phyloP scores from a whole-genome alignment of 2,329 filamentous ascomycete species.

The Scedosporium apiospermum region DNA sequence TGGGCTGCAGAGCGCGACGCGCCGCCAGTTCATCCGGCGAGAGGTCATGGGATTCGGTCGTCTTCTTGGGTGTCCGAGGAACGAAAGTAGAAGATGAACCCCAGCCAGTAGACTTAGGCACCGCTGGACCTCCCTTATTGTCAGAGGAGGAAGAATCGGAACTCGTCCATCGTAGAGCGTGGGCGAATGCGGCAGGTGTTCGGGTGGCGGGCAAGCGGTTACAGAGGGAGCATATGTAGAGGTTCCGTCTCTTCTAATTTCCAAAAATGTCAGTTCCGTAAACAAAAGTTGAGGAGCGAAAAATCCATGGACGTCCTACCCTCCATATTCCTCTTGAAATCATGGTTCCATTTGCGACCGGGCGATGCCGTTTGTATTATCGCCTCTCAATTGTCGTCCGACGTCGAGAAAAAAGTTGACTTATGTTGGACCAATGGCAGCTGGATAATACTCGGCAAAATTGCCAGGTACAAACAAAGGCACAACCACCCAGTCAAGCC shows the following conservation, averaged over 20 bases:
- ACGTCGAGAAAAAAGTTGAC: background rate
- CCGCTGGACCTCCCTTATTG: background rate
- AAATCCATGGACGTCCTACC: slow-evolving; percentile 17
- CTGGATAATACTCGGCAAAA: background rate
- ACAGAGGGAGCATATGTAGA: slow-evolving; percentile 32
- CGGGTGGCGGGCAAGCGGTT: background rate
- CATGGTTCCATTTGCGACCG: slow-evolving; percentile 19
- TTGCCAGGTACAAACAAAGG: background rate
- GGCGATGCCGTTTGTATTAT: background rate
- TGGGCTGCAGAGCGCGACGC: background rate
- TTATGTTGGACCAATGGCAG: background rate
- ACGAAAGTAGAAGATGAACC: background rate
- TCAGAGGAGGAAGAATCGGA: background rate
- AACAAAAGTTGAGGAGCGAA: background rate
- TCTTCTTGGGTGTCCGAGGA: background rate
- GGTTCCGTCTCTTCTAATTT: slow-evolving; percentile 24
- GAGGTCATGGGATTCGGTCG: background rate
- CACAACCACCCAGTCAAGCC: background rate
- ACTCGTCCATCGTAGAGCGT: slow-evolving; percentile 1
- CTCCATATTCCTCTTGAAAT: slow-evolving; percentile 31
- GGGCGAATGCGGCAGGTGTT: background rate
- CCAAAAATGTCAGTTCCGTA: background rate
- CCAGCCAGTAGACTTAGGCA: background rate
- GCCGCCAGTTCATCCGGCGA: background rate
- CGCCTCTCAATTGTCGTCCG: background rate